Percentiles rank a stretch among this genome's conserved stretches.
Conservation (phyloP, 2,329 filamentous ascomycete genomes). For the Aspergillus versicolor region DNA sequence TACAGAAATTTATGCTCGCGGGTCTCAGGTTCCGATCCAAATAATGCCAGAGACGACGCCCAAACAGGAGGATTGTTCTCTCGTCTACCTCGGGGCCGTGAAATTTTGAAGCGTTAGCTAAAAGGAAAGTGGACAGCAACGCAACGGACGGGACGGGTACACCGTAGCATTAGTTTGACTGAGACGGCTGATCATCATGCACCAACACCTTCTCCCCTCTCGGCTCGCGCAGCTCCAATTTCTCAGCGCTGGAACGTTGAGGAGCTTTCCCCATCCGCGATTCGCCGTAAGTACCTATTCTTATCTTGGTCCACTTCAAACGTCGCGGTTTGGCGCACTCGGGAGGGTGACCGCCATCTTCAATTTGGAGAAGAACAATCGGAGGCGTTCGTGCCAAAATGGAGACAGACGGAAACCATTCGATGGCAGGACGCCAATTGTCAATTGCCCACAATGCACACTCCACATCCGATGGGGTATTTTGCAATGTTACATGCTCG, state of each 20-base stretch:
- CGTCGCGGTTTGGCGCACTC: not conserved
- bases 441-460: not conserved
- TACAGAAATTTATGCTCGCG: not conserved
- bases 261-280: not conserved
- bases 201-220: not conserved
- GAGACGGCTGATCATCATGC: slow-evolving; percentile 7
- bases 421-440: slow-evolving; percentile 16
- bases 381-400: slow-evolving; percentile 3
- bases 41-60: not conserved
- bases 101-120: not conserved
- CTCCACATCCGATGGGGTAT: not conserved
- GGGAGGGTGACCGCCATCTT: not conserved
- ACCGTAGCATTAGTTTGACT: slow-evolving; percentile 2
- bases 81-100: not conserved
- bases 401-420: slow-evolving; percentile 5
- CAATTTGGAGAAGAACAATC: not conserved
- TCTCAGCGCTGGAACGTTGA: not conserved
- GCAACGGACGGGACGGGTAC: not conserved
- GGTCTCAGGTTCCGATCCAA: not conserved
- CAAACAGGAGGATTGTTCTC: not conserved
- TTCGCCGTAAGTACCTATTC: not conserved
- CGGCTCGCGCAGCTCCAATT: not conserved
- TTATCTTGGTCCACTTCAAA: not conserved
- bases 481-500: not conserved
- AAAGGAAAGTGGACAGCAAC: not conserved